A percentile compares a stretch with the other conserved stretches of the same genome.
Conservation (phyloP, 352 stramenopile genomes). For the Globisporangium irregulare region DNA sequence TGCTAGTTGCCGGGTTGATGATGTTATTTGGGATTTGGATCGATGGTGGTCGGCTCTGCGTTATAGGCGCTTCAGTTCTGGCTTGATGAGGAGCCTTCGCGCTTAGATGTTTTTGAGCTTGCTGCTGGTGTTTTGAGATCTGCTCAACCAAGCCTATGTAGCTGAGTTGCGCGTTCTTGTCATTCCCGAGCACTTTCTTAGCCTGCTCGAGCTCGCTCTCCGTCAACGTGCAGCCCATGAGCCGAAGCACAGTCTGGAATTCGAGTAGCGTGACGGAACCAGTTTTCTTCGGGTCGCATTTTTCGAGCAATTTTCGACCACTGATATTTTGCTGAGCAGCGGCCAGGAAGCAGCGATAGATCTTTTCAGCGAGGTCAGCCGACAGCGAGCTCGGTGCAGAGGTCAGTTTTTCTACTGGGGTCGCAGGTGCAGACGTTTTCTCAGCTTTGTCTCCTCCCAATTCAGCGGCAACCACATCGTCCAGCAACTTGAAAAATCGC, state of each 20-base stretch:
- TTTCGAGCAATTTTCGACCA: conserved; percentile 64
- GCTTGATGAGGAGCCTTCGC: not conserved
- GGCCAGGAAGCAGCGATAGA: conserved; percentile 59
- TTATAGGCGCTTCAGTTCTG: not conserved
- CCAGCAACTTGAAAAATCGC: conserved; percentile 22
- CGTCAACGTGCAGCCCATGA: conserved; percentile 65
- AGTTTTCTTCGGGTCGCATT: conserved; percentile 53
- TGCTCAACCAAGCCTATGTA: conserved; percentile 51
- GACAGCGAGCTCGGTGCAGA: conserved; percentile 10
- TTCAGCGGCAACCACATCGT: conserved; percentile 27
- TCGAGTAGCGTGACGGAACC: conserved; percentile 61
- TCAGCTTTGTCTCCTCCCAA: conserved; percentile 18
- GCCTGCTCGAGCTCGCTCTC: conserved; percentile 50
- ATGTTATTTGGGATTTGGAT: not conserved
- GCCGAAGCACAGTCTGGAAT: conserved; percentile 71
- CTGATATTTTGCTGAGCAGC: conserved; percentile 78
- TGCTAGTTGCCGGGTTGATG: not conserved
- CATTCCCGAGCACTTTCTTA: conserved; percentile 45
- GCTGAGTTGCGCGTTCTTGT: conserved; percentile 39
- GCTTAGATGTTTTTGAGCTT: not conserved
- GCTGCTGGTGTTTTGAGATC: conserved; percentile 34
- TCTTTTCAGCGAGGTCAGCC: conserved; percentile 48
- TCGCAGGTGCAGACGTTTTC: conserved; percentile 11
- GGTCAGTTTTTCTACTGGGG: not conserved
- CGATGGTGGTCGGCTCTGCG: not conserved